Conservation (phyloP, 305 asterid genomes). For the Coffea humblotiana region DNA sequence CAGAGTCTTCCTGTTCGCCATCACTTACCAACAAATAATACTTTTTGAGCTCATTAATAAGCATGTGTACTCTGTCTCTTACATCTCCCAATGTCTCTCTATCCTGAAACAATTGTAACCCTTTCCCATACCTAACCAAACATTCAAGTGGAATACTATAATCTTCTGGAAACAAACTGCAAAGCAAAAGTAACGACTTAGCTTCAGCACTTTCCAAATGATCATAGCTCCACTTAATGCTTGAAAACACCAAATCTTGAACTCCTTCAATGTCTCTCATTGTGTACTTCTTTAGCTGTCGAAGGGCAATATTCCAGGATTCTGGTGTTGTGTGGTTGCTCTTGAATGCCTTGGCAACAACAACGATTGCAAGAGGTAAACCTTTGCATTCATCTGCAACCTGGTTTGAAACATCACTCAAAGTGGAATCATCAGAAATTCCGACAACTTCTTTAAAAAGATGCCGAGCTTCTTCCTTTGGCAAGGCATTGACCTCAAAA, state of each 20-base stretch:
- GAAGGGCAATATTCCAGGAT: no score
- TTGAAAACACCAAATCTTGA: not conserved
- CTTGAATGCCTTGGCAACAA: constrained; percentile 8
- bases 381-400: constrained; percentile 3
- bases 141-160: constrained; percentile 16
- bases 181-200: not conserved
- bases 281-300: not conserved
- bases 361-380: constrained; percentile 10
- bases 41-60: not conserved
- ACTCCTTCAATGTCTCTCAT: not conserved
- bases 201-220: not conserved
- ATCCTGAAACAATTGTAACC: constrained; percentile 1
- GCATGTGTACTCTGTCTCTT: not conserved
- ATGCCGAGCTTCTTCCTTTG: not conserved
- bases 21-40: not conserved
- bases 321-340: not conserved
- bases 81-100: not conserved
- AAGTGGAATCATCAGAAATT: not conserved
- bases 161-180: constrained; percentile 18
- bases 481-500: not conserved
- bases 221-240: constrained; percentile 7
- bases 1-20: not conserved
- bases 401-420: not conserved
- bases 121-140: constrained; percentile 13
- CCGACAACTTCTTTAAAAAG: constrained; percentile 9